Evolutionary conservation across 1,284 basidiomycete genomes (phyloP).

Genomic region (Sanghuangporus sanghuang): DNA sequence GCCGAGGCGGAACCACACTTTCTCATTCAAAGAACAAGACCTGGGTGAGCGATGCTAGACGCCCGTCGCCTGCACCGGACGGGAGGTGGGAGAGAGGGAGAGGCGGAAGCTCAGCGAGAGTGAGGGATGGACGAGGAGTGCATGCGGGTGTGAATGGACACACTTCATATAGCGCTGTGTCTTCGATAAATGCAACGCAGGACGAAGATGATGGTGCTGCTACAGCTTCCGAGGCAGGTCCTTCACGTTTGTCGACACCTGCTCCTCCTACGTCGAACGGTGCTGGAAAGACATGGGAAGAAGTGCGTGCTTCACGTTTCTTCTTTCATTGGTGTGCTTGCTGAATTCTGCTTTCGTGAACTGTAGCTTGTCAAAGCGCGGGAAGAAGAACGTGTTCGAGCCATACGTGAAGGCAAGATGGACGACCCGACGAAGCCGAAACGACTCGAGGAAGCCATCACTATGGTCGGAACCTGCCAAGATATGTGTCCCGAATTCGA

Average conservation of each 20-base stretch:
- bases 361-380: conserved; percentile 65
- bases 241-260: conserved; percentile 22
- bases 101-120: conserved; percentile 31
- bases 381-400: conserved; percentile 67
- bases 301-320: conserved; percentile 39
- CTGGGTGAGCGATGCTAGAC: conserved; percentile 41
- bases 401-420: conserved; percentile 84
- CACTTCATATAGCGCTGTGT: neutral
- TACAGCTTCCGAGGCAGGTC: conserved; percentile 20
- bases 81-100: conserved; percentile 53
- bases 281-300: conserved; percentile 59
- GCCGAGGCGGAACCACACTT: neutral
- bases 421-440: conserved; percentile 78
- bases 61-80: conserved; percentile 29
- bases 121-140: conserved; percentile 28
- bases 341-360: neutral
- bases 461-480: conserved; percentile 85
- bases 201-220: conserved; percentile 22
- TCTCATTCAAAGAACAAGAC: conserved; percentile 42
- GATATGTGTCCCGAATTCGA: conserved; percentile 97
- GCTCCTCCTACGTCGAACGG: conserved; percentile 49
- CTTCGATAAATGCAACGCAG: conserved; percentile 25
- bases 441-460: conserved; percentile 82
- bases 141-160: conserved; percentile 20
- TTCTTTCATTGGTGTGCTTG: conserved; percentile 17